Evolutionary conservation across 2,329 filamentous ascomycete genomes (phyloP).

Genomic region (Escovopsis sp.): DNA sequence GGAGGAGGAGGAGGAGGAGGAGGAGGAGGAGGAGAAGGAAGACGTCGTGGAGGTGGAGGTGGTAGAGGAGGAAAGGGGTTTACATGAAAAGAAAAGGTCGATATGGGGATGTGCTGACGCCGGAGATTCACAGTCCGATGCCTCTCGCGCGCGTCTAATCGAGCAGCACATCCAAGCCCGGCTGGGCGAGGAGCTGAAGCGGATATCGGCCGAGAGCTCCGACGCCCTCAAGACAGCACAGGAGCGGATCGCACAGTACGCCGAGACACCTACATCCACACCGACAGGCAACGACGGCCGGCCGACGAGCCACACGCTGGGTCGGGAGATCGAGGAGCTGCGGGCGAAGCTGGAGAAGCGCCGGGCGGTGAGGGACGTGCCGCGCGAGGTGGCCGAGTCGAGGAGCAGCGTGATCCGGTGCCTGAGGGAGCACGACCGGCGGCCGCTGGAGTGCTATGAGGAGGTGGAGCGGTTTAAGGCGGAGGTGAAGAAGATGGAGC

Average conservation of each 20-base stretch:
- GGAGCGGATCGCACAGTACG: slow-evolving; percentile 47
- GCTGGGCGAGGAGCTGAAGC: slow-evolving; percentile 71
- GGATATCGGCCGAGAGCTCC: slow-evolving; percentile 55
- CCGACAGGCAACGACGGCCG: slow-evolving; percentile 32
- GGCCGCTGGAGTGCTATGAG: slow-evolving; percentile 85
- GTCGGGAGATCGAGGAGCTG: slow-evolving; percentile 44
- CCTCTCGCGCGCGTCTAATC: slow-evolving; percentile 64
- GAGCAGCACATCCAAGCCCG: slow-evolving; percentile 83
- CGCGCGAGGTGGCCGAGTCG: slow-evolving; percentile 57
- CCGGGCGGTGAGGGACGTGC: slow-evolving; percentile 51
- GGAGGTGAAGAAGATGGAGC: slow-evolving; percentile 76
- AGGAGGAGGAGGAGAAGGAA: too few relatives aligned
- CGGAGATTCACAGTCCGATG: slow-evolving; percentile 58
- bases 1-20: too few relatives aligned
- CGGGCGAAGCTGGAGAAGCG: slow-evolving; percentile 43
- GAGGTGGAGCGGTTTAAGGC: slow-evolving; percentile 85
- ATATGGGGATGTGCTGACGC: not conserved
- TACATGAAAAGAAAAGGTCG: too few relatives aligned
- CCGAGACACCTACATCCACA: too few relatives aligned
- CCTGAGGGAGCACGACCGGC: slow-evolving; percentile 66
- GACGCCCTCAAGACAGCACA: slow-evolving; percentile 54
- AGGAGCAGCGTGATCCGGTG: slow-evolving; percentile 66
- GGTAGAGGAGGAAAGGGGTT: too few relatives aligned
- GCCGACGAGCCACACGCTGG: slow-evolving; percentile 31
- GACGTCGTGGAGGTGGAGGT: too few relatives aligned